Evolutionary conservation across 1,139 yeast species (phyloP).

Genomic region (Candida sanyaensis): DNA sequence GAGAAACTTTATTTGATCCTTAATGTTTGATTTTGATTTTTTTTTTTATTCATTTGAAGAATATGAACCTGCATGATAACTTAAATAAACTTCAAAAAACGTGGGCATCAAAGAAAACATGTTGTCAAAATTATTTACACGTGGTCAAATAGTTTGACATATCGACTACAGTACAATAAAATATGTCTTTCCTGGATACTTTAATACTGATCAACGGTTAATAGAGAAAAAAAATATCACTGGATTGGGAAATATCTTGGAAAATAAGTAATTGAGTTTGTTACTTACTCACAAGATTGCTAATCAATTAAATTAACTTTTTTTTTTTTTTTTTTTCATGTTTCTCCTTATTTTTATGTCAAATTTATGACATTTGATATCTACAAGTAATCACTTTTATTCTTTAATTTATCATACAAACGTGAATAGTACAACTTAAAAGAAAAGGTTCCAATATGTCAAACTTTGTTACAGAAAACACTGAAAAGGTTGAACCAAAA

Average conservation of each 20-base stretch:
- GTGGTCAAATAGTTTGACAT: background rate
- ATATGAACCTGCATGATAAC: background rate
- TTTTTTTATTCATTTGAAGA: no score
- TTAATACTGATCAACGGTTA: no score
- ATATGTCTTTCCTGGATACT: background rate
- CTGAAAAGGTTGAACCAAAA: conserved; percentile 6
- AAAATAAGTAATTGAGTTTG: background rate
- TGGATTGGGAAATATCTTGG: background rate
- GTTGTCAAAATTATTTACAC: background rate
- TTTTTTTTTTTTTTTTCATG: no score
- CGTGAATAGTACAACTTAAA: no score
- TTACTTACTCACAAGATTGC: no score
- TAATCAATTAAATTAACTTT: no score
- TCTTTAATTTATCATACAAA: background rate
- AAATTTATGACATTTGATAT: no score
- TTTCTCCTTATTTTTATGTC: no score
- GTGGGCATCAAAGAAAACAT: background rate
- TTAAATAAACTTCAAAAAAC: background rate
- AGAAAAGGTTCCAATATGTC: background rate
- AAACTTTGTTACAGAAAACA: conserved; percentile 4
- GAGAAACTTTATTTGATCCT: no score
- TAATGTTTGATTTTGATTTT: no score
- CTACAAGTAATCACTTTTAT: background rate
- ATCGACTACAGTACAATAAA: background rate
- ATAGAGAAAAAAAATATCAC: background rate